These are phyloP conservation scores for Neurospora intermedia DNA, from an alignment of 495 filamentous ascomycete genomes.

Conservation along the genomic window DNA sequence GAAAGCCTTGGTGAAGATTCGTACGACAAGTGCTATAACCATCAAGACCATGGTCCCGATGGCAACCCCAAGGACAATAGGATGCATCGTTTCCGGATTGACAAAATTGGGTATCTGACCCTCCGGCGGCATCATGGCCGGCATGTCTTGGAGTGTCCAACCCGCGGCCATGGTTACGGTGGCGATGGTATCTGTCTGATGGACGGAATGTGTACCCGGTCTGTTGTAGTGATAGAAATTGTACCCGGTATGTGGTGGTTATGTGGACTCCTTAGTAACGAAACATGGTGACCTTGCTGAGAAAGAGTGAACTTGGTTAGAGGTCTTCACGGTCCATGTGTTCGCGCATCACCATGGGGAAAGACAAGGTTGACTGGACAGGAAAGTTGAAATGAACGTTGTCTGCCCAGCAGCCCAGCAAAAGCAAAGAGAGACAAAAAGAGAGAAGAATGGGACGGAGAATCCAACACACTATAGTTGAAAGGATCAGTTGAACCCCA, in stretches of 20 bases:
- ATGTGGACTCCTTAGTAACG: neutral
- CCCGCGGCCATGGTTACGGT: neutral
- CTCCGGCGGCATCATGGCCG: slow-evolving; percentile 18
- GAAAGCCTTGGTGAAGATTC: slow-evolving; percentile 13
- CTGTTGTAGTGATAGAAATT: neutral
- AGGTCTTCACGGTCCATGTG: neutral
- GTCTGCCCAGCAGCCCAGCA: neutral
- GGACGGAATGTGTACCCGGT: neutral
- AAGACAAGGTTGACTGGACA: neutral
- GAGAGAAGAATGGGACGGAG: neutral
- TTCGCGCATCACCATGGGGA: neutral
- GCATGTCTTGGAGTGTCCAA: slow-evolving; percentile 5
- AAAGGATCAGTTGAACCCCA: neutral
- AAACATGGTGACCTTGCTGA: neutral
- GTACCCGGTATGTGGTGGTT: neutral
- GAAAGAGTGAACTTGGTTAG: neutral
- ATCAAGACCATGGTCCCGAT: slow-evolving; percentile 13
- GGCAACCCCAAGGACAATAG: slow-evolving; percentile 8
- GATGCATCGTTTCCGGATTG: slow-evolving; percentile 12
- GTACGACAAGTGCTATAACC: slow-evolving; percentile 6
- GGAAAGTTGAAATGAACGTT: neutral
- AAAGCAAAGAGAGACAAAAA: neutral
- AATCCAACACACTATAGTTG: neutral
- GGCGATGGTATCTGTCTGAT: neutral
- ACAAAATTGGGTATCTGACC: slow-evolving; percentile 12